A percentile compares a stretch with the other conserved stretches of the same genome.
Evolutionary conservation across 208 protist genomes (phyloP).

Genomic region (Leishmania martiniquensis): DNA sequence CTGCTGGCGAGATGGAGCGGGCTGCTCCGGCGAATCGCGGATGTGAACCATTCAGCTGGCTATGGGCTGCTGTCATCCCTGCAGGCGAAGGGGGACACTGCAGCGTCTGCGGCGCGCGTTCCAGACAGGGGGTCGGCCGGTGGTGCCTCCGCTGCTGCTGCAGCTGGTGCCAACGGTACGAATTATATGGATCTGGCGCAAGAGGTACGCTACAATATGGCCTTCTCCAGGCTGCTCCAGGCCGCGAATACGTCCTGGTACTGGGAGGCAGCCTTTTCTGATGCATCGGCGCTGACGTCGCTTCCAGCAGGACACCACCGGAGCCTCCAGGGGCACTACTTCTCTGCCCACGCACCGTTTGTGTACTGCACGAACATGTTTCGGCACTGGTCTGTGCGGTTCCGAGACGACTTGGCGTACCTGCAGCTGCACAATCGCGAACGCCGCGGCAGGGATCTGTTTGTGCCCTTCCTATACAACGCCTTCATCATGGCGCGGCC

Average conservation of each 20-base stretch:
- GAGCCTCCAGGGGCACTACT: not conserved
- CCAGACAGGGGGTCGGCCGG: too few species aligned
- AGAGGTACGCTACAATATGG: conserved; percentile 7
- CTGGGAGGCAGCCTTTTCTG: conserved; percentile 19
- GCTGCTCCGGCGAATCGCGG: not conserved
- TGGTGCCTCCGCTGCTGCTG: too few species aligned
- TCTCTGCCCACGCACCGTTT: conserved; percentile 69
- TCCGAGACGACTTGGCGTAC: too few species aligned
- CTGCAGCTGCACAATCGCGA: too few species aligned
- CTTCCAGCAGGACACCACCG: conserved; percentile 4
- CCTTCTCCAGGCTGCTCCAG: conserved; percentile 11
- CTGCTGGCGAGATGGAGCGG: not conserved
- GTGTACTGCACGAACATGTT: conserved; percentile 69
- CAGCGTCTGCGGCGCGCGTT: too few species aligned
- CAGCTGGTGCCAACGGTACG: not conserved
- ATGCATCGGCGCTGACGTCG: not conserved
- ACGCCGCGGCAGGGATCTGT: conserved; percentile 28
- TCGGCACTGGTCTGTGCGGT: conserved; percentile 6
- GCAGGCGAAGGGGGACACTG: not conserved
- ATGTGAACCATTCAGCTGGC: not conserved
- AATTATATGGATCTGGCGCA: not conserved
- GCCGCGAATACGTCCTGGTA: conserved; percentile 25
- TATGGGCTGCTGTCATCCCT: not conserved
- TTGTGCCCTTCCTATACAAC: conserved; percentile 69
- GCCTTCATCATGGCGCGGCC: conserved; percentile 65